Evolutionary conservation across 1,139 yeast genomes (phyloP).

Genomic region (Meyerozyma smithsonii): DNA sequence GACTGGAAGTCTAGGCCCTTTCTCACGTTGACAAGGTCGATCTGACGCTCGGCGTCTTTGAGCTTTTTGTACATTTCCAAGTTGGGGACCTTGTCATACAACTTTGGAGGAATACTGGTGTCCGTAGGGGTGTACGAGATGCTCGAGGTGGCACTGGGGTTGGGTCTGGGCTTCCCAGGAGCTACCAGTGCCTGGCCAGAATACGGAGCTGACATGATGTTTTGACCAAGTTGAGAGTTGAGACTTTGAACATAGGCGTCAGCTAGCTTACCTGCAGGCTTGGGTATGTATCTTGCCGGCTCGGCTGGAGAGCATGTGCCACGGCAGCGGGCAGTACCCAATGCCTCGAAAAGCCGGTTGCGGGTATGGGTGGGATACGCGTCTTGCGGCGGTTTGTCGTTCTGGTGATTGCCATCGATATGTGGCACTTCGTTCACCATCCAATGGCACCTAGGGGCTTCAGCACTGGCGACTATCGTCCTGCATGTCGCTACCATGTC

Average conservation of each 20-base stretch:
- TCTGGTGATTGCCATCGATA: too few species aligned
- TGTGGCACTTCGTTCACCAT: too few species aligned
- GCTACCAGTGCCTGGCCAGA: conserved; percentile 9
- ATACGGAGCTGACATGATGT: conserved; percentile 3
- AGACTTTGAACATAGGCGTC: not conserved
- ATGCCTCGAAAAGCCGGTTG: too few species aligned
- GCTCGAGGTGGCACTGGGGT: conserved; percentile 36
- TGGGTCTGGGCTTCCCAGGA: conserved; percentile 25
- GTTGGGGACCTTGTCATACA: conserved; percentile 67
- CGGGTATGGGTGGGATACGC: too few species aligned
- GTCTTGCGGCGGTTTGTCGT: not conserved
- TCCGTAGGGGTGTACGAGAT: conserved; percentile 66
- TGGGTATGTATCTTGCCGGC: too few species aligned
- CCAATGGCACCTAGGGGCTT: too few species aligned
- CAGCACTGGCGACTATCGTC: not conserved
- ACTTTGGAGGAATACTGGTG: conserved; percentile 54
- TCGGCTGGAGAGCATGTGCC: too few species aligned
- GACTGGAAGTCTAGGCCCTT: conserved; percentile 86
- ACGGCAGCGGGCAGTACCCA: not conserved
- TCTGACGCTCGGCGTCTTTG: conserved; percentile 69
- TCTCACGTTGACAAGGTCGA: conserved; percentile 78
- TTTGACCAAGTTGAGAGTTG: not conserved
- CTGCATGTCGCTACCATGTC: conserved; percentile 3
- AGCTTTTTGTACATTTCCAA: conserved; percentile 65
- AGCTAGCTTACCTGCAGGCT: too few species aligned